These are phyloP conservation scores for Colletotrichum tanaceti DNA, from an alignment of 2,329 filamentous ascomycete genomes.

Conservation along the genomic window DNA sequence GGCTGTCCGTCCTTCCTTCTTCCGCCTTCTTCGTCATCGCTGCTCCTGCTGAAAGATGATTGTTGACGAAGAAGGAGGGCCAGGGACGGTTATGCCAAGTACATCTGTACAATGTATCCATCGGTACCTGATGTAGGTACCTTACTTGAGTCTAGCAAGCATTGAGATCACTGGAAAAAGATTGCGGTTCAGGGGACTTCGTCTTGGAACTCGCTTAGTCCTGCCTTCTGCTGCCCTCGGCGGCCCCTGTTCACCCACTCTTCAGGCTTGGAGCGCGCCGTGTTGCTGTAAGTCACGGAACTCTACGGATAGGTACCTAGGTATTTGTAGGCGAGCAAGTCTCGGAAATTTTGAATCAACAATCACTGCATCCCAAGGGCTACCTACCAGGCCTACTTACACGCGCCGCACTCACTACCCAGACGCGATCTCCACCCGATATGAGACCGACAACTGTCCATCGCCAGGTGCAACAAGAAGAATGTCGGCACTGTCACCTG, in stretches of 20 bases:
- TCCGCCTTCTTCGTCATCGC: neutral
- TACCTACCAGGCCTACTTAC: too few relatives aligned
- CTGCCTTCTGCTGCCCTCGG: neutral
- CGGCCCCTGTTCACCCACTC: constrained; percentile 26
- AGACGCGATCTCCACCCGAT: neutral
- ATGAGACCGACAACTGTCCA: constrained; percentile 1
- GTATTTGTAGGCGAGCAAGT: neutral
- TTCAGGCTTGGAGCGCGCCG: neutral
- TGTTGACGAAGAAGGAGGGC: constrained; percentile 2
- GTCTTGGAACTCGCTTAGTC: neutral
- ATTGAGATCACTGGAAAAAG: too few relatives aligned
- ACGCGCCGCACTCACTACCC: too few relatives aligned
- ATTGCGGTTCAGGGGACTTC: neutral
- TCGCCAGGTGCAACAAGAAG: constrained; percentile 9
- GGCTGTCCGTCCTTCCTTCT: neutral
- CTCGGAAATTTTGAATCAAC: neutral
- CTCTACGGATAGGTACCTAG: neutral
- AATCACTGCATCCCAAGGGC: neutral
- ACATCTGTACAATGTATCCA: neutral
- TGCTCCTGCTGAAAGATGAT: neutral
- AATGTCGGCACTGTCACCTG: neutral
- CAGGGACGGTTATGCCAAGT: constrained; percentile 1
- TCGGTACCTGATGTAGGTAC: too few relatives aligned
- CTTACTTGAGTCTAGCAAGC: too few relatives aligned
- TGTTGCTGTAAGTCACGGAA: neutral